Evolutionary conservation across 2,329 filamentous ascomycete species (phyloP), one percentile per base, ranked within the genome.

Genomic region (Verticillium albo-atrum): DNA sequence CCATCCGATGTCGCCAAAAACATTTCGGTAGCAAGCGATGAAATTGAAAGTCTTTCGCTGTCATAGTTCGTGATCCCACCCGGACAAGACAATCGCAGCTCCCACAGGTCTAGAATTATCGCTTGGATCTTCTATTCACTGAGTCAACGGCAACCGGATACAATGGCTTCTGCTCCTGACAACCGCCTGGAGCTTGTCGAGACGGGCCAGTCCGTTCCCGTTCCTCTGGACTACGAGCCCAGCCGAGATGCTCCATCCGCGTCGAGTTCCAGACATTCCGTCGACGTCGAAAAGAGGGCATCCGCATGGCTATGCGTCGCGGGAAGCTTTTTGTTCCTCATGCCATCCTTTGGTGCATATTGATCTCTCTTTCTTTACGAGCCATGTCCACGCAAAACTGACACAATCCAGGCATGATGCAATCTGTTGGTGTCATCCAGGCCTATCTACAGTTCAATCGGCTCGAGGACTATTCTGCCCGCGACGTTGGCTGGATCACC

Each of bases 401-500:
- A 54, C 23, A 35, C 28, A 15, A 1, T n/a, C 6, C 54, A 74
- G 79, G 79, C 1, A 78, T 82, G 54, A 79, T 81, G 71, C 72
- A 77, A 54, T 75, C 67, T 60, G 74, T 82, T 6, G 79, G 79
- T n/a, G 75, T 78, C 1, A 66, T 82, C 0, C 79, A 82, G 62
- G 72, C 79, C 51, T 79, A 81, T 55, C 72, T 80, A 27, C 72
- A 72, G 34, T 68, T 68, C 3, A 70, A 82, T 58, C 79, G 82
- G 63, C 70, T 82, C 1, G 66, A 70, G 0, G 61, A 65, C 7
- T 79, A 79, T 61, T 72, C 72, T 3, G 68, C 75, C 3, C 68
- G 76, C 3, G 74, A 82, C 47, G 72, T 82, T 0, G 79, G 79
- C 23, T 82, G 79, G 79, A 81, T 82, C 57, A 74, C 75, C 1